Base-by-base conservation (phyloP, 2,329 filamentous ascomycete genomes). In the Cladophialophora chaetospira region DNA sequence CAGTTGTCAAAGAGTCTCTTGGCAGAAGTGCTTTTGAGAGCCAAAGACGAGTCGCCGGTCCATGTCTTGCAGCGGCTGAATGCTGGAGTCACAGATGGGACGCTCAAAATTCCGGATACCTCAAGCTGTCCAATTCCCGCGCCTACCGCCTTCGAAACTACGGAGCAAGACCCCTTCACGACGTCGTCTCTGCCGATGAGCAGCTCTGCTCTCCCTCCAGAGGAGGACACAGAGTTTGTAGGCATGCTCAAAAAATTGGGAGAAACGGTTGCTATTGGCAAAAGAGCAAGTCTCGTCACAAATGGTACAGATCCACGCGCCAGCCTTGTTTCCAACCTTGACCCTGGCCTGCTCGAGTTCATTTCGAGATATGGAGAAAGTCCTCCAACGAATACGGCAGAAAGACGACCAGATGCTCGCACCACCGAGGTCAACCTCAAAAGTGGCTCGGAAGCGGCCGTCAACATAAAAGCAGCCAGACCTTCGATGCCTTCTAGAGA, bases 261-360 rank as follows among this genome's bases (percentile, higher is more conserved):
- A 11, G 44, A 44, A 23, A 53, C 25, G n/a, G 36, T 46, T 29
- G 6, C 45, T 11, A 17, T 25, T 5, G 25, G 35, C 17, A 55
- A 51, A 38, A 35, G 50, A 38, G 44, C 38, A 26, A 53, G 43
- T 17, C 38, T 43, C 10, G 35, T 38, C 19, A 50, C 46, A 23
- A 23, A 51, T 36, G 38, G n/a, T n/a, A 46, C 49, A 8, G 23
- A 46, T 29, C 25, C 31, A 25, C 57, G 54, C 17, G 46, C 45
- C 21, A 62, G 62, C 36, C 40, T 64, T n/a, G 26, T 61, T 11
- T 57, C 57, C 17, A 54, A 55, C 9, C 31, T 65, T n/a, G 58
- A 65, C 42, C 58, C 56, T 6, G 50, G 38, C 21, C 42, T 65
- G 26, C 33, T 65, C 21, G 46, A 57, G n/a, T 57, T 52, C 23